These are phyloP conservation scores for Tremellales sp. DNA, from an alignment of 1,284 basidiomycete species.

Conservation along the genomic window DNA sequence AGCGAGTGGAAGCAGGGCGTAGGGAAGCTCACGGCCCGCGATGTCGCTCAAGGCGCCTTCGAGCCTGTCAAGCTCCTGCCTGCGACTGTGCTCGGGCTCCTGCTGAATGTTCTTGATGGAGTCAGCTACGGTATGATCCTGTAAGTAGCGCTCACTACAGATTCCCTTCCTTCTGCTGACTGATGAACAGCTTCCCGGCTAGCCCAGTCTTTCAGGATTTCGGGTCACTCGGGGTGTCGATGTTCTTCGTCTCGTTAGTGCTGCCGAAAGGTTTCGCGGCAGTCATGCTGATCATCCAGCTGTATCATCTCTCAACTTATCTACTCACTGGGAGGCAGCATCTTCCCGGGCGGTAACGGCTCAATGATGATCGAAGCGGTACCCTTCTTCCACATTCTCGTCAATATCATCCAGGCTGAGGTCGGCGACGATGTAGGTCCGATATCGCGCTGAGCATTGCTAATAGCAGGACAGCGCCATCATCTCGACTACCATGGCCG, in stretches of 20 bases:
- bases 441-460: not conserved
- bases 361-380: conserved; percentile 99
- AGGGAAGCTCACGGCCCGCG: conserved; percentile 36
- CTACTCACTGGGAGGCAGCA: conserved; percentile 81
- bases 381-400: conserved; percentile 93
- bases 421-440: conserved; percentile 61
- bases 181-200: conserved; percentile 67
- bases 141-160: conserved; percentile 57
- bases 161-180: not conserved
- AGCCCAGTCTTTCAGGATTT: conserved; percentile 74
- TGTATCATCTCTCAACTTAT: conserved; percentile 77
- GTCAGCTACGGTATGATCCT: conserved; percentile 64
- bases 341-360: conserved; percentile 80
- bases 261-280: not conserved
- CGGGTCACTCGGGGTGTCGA: conserved; percentile 85
- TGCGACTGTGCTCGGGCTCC: conserved; percentile 76
- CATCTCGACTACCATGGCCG: conserved; percentile 84
- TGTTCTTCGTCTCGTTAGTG: conserved; percentile 81
- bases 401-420: conserved; percentile 66
- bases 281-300: conserved; percentile 30
- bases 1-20: conserved; percentile 12
- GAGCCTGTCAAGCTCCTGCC: conserved; percentile 59
- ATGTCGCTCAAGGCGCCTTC: conserved; percentile 45
- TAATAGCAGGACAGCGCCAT: conserved; percentile 56
- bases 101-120: conserved; percentile 91